Evolutionary conservation across 345 rosid genomes (phyloP), one percentile per base, ranked within the genome.

Genomic region (Lumnitzera littorea): DNA sequence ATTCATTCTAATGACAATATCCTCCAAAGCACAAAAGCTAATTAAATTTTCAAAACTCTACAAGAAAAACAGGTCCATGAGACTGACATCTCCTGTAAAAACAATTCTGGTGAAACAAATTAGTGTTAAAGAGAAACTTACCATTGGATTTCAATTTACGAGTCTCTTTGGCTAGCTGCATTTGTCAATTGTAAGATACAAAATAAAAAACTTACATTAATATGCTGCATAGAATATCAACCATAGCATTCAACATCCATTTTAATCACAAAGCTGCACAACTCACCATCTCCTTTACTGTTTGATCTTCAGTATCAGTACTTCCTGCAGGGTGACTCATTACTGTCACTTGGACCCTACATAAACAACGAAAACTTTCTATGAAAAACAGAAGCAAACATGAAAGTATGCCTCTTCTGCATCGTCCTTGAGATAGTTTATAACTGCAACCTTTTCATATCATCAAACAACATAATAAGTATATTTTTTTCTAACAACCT

Each of bases 261-360:
- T 4, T 36, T 36, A 36, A 36, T 7, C 43, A 36, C 43, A 36
- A 36, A 36, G 7, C 43, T 9, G 11, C 43, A 36, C 11, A 53
- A 69, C 84, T 79, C 63, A 86, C 92, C 47, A 13, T 51, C 57
- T 58, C 72, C 69, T 71, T 78, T 47, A 76, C 74, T 16, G 57
- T 56, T 43, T 16, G 55, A 54, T 55, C 72, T 58, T 78, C 74
- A 53, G 62, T 53, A 67, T 70, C 53, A 51, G 48, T 72, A 61
- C 56, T 62, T 60, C 71, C 70, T 46, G 63, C 72, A 51, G 53
- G 64, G 58, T 77, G 79, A 69, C 55, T 65, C 53, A 61, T 55
- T 66, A 68, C 50, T 58, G 53, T 71, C 59, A 74, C 83, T 60
- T 55, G 80, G 66, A 53, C 53, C 83, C 92, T 83, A 63, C 15